These are phyloP conservation scores for Ceriops tagal DNA, from an alignment of 345 rosid genomes.

Conservation along the genomic window DNA sequence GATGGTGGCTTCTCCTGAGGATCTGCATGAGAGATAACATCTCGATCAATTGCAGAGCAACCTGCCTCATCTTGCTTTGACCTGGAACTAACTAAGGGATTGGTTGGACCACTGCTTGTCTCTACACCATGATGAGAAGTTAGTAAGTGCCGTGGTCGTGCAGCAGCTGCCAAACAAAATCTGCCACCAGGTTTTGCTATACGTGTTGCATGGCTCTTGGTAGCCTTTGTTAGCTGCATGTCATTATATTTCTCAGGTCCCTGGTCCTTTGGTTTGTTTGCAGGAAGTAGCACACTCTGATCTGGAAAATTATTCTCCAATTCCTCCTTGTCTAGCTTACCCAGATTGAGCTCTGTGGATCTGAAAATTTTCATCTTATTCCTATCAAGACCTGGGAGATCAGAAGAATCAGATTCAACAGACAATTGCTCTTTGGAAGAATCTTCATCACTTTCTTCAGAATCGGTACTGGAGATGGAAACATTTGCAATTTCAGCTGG, in stretches of 20 bases:
- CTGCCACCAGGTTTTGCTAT: constrained; percentile 22
- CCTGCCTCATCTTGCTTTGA: constrained; percentile 23
- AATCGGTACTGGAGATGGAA: constrained; percentile 22
- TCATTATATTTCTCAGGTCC: constrained; percentile 13
- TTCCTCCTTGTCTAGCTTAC: constrained; percentile 6
- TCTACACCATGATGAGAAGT: constrained; percentile 17
- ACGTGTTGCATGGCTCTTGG: constrained; percentile 18
- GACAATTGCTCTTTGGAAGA: constrained; percentile 26
- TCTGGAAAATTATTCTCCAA: constrained; percentile 19
- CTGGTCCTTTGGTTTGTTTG: constrained; percentile 15
- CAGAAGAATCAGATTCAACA: constrained; percentile 30
- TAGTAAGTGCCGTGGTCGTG: constrained; percentile 25
- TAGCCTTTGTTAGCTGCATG: constrained; percentile 16
- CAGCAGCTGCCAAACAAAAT: constrained; percentile 20
- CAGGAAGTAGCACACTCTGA: constrained; percentile 11
- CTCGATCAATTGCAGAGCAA: constrained; percentile 16
- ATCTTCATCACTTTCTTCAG: constrained; percentile 31
- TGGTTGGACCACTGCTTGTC: constrained; percentile 12
- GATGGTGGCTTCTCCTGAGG: constrained; percentile 30
- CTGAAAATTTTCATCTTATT: constrained; percentile 20
- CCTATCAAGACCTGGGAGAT: constrained; percentile 19
- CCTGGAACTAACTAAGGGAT: constrained; percentile 7
- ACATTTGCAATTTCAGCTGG: constrained; percentile 30
- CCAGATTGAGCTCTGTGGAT: constrained; percentile 17
- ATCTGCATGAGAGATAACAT: constrained; percentile 12